phyloP scores from a whole-genome alignment of 1,139 yeast genomes.

The Lodderomyces orthopsilosis region DNA sequence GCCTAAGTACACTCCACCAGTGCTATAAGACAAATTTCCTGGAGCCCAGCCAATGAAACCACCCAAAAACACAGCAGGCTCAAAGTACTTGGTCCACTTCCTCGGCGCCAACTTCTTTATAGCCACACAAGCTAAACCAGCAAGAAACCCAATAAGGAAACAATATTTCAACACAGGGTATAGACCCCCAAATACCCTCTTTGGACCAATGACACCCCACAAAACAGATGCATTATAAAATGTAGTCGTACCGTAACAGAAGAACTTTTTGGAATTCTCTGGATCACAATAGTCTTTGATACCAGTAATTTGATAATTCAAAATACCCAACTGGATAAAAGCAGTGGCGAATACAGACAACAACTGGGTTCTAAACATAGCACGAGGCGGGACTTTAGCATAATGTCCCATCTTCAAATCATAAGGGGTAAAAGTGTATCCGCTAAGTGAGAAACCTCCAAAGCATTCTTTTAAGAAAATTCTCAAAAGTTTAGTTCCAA shows the following conservation, averaged over 20 bases:
- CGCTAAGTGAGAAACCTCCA: too few species aligned
- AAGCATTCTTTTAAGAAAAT: too few species aligned
- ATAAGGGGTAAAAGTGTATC: too few species aligned
- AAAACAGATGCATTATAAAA: constrained; percentile 54
- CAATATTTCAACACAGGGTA: constrained; percentile 50
- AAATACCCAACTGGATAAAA: constrained; percentile 50
- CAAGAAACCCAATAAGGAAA: constrained; percentile 53
- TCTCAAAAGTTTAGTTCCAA: too few species aligned
- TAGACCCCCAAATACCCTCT: constrained; percentile 46
- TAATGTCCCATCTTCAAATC: constrained; percentile 62
- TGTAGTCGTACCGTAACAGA: constrained; percentile 48
- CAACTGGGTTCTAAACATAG: constrained; percentile 58
- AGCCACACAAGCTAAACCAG: constrained; percentile 40
- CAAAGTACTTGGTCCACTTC: constrained; percentile 28
- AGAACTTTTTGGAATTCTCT: constrained; percentile 40
- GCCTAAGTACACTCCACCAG: constrained; percentile 40
- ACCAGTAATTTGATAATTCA: constrained; percentile 53
- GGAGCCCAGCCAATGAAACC: constrained; percentile 46
- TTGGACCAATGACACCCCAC: constrained; percentile 72
- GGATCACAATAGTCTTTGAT: constrained; percentile 44
- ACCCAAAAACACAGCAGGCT: constrained; percentile 42
- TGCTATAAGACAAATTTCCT: constrained; percentile 43
- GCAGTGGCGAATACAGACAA: constrained; percentile 40
- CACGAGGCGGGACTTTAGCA: constrained; percentile 59
- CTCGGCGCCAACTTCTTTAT: constrained; percentile 37